These are phyloP conservation scores for Colletotrichum acutatum DNA, from an alignment of 2,329 filamentous ascomycete species.

Conservation along the genomic window DNA sequence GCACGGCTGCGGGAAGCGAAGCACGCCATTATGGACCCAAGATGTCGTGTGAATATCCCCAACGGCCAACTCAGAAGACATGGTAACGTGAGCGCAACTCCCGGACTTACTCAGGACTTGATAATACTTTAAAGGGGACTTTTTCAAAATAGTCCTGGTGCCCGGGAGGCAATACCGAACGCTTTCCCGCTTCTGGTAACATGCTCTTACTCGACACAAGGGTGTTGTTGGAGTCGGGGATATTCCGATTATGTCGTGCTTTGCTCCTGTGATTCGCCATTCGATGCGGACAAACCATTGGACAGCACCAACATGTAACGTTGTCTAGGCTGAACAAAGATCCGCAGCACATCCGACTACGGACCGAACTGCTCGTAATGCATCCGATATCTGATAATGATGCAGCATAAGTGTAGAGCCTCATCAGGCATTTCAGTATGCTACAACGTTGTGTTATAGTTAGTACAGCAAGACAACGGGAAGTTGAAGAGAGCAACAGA, in stretches of 20 bases:
- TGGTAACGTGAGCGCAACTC: not conserved
- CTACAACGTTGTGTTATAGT: not conserved
- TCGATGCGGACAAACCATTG: not conserved
- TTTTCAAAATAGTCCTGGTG: not conserved
- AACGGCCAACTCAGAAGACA: not conserved
- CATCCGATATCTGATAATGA: not conserved
- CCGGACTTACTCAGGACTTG: not conserved
- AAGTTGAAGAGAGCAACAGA: not conserved
- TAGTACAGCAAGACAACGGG: not conserved
- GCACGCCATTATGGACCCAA: constrained; percentile 29
- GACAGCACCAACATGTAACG: not conserved
- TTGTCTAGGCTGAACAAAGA: not conserved
- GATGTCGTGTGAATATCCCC: constrained; percentile 15
- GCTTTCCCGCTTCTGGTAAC: not conserved
- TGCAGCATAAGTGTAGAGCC: not conserved
- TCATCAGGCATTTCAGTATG: too few species aligned
- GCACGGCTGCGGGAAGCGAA: constrained; percentile 5
- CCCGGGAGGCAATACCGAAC: not conserved
- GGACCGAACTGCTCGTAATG: not conserved
- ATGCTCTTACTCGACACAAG: not conserved
- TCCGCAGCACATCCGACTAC: not conserved
- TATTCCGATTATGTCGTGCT: constrained; percentile 28
- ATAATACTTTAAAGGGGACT: not conserved
- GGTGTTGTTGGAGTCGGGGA: not conserved
- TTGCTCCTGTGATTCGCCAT: constrained; percentile 11